phyloP scores from a whole-genome alignment of 2,329 filamentous ascomycete genomes.

The Metarhizium humberi region DNA sequence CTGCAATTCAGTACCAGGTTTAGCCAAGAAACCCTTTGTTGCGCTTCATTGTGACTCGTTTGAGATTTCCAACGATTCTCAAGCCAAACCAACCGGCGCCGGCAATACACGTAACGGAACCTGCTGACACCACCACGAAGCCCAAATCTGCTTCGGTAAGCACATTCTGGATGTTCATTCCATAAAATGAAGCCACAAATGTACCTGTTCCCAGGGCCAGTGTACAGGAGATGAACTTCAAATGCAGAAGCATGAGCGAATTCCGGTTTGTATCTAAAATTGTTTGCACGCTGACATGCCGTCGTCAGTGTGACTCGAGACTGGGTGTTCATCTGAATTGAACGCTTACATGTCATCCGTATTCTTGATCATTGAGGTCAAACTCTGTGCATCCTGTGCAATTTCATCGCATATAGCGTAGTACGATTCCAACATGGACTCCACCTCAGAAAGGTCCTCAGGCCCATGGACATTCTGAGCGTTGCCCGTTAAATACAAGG shows the following conservation, averaged over 20 bases:
- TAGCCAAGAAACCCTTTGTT: background rate
- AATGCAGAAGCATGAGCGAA: constrained; percentile 89
- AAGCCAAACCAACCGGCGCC: background rate
- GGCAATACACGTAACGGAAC: background rate
- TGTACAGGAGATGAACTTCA: constrained; percentile 91
- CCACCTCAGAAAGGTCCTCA: constrained; percentile 87
- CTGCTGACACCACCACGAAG: constrained; percentile 57
- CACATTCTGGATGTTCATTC: constrained; percentile 98
- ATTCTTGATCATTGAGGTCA: constrained; percentile 89
- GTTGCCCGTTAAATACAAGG: constrained; percentile 93
- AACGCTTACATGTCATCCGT: constrained; percentile 83
- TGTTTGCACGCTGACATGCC: constrained; percentile 63
- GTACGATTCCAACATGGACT: constrained; percentile 92
- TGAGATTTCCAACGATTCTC: background rate
- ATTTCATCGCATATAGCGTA: constrained; percentile 97
- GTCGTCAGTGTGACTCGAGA: constrained; percentile 6
- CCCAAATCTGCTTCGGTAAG: constrained; percentile 87
- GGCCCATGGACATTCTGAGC: constrained; percentile 61
- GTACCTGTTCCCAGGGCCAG: constrained; percentile 86
- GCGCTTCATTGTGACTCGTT: background rate
- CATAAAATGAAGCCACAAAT: constrained; percentile 91
- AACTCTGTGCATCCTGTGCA: constrained; percentile 86
- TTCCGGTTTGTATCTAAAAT: constrained; percentile 97
- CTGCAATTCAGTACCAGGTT: background rate
- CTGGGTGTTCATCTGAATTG: too few relatives aligned